These are phyloP conservation scores for Rhodotorula diobovata DNA, from an alignment of 768 basidiomycete species.

Conservation along the genomic window DNA sequence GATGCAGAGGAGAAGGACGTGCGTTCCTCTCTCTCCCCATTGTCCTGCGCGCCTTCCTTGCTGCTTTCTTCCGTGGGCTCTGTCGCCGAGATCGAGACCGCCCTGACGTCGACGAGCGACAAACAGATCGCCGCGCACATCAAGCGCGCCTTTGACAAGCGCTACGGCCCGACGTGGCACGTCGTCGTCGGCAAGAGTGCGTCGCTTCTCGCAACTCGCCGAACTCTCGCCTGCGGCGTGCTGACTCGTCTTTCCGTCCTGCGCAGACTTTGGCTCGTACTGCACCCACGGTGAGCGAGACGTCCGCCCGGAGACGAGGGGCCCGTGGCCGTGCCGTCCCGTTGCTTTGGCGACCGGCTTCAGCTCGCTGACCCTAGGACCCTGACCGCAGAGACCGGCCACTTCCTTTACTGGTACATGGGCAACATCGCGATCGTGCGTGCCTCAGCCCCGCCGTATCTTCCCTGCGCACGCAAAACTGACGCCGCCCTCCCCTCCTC, in stretches of 20 bases:
- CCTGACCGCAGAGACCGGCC: constrained; percentile 72
- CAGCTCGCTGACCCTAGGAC: neutral
- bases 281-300: constrained; percentile 8
- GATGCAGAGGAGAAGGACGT: constrained; percentile 93
- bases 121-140: constrained; percentile 77
- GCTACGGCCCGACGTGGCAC: constrained; percentile 93
- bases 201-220: neutral
- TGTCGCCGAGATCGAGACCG: neutral
- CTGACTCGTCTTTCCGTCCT: neutral
- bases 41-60: neutral
- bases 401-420: constrained; percentile 98
- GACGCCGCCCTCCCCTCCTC: too few relatives aligned
- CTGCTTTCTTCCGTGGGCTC: neutral
- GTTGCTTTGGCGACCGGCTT: neutral
- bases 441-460: too few relatives aligned
- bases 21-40: neutral
- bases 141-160: constrained; percentile 95
- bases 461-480: neutral
- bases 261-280: constrained; percentile 2
- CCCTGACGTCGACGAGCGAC: neutral
- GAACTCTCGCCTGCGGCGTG: neutral
- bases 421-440: constrained; percentile 82
- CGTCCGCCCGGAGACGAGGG: neutral
- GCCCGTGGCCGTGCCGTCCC: neutral
- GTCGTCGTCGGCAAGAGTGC: constrained; percentile 76